Evolutionary conservation across 306 rosid genomes (phyloP), one percentile per base, ranked within the genome.

Genomic region (Cicer arietinum): DNA sequence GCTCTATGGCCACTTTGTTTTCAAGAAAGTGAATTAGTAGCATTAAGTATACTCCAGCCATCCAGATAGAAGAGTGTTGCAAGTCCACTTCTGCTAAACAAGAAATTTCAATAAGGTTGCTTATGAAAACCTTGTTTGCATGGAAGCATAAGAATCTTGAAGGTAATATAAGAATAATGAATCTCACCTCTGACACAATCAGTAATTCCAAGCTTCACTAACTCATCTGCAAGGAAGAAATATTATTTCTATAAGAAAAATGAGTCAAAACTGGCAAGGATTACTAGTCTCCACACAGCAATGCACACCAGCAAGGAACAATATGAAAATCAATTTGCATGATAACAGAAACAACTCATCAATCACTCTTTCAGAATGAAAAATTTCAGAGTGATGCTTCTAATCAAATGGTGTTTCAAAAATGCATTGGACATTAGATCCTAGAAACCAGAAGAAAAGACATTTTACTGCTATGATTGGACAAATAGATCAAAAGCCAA

Each of bases 11-110:
- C 79, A 91, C 98, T 89, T 91, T 94, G 85, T 94, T 94, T 86
- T 94, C 98, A 75, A 91, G 94, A 86, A 94, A 89, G 78, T 94
- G 98, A 94, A 94, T 89, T 22, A 91, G 86, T 69, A 94, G 83
- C 95, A 86, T 94, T 56, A 94, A 84, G 88, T 94, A 94, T 80
- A 94, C 97, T 60, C 97, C 97, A 74, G 97, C 95, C 96, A 90
- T 94, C 97, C 94, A 91, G 84, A 91, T 94, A 73, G 96, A 92
- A 65, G 97, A 90, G 84, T 90, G 98, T 68, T 89, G 94, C 89
- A 94, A 86, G 86, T 91, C 90, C 78, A 88, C 96, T 84, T 94
- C 98, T 94, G 96, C 72, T 78, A 43, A 63, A 83, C 74, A 71
- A 22, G 76, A 85, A 88, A 67, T 11, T 69, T 53, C 75, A 75